These are phyloP conservation scores for Neonectria hederae DNA, from an alignment of 2,329 filamentous ascomycete genomes.

Conservation along the genomic window DNA sequence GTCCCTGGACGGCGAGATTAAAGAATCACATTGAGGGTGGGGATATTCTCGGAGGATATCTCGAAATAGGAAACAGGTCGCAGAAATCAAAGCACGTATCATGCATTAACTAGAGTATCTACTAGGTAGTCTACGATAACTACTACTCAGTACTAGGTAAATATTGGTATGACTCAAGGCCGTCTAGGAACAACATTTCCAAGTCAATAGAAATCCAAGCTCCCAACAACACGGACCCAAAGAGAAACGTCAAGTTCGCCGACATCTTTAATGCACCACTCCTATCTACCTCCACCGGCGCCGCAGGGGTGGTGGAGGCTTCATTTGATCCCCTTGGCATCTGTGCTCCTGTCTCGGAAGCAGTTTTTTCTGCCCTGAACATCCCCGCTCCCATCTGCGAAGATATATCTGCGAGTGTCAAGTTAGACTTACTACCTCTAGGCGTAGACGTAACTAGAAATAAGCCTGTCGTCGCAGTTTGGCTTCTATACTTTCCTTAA, in stretches of 20 bases:
- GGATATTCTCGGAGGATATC: background rate
- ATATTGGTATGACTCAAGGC: background rate
- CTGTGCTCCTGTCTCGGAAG: background rate
- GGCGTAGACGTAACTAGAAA: background rate
- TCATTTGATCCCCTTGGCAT: background rate
- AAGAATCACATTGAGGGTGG: background rate
- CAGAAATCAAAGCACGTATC: background rate
- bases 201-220: background rate
- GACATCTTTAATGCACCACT: slow-evolving; percentile 1
- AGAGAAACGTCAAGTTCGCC: background rate
- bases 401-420: background rate
- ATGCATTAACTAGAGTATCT: background rate
- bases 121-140: background rate
- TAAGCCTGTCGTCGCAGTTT: background rate
- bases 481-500: background rate
- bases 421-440: background rate
- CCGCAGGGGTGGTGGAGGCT: background rate
- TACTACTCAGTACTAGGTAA: background rate
- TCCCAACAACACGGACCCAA: slow-evolving; percentile 11
- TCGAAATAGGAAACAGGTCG: background rate
- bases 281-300: background rate
- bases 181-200: background rate
- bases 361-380: background rate
- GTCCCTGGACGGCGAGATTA: background rate
- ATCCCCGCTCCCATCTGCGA: no score